Conservation (phyloP, 805 yeast species). For the Kazachstania kunashirensis region DNA sequence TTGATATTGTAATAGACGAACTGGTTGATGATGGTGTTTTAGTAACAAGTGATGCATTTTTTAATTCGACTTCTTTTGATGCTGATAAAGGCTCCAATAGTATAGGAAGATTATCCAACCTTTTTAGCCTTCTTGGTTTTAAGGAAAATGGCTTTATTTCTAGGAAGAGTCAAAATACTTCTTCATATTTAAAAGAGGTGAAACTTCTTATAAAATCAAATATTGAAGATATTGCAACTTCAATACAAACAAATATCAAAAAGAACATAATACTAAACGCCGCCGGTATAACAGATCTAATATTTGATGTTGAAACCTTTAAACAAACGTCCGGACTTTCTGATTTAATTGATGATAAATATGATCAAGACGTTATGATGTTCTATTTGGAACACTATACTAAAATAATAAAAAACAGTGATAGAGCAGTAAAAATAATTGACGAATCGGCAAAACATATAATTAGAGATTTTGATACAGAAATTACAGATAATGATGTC, state of each 20-base stretch:
- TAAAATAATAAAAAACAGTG: conserved; percentile 9
- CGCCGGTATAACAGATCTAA: conserved; percentile 16
- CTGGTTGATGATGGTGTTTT: conserved; percentile 25
- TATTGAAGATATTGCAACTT: conserved; percentile 9
- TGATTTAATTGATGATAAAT: background rate
- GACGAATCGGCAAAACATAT: conserved; percentile 13
- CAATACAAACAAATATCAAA: conserved; percentile 7
- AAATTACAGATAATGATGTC: conserved; percentile 29
- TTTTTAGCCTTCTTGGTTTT: conserved; percentile 13
- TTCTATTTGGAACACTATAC: conserved; percentile 13
- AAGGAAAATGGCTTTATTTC: conserved; percentile 6
- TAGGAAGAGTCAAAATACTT: conserved; percentile 9
- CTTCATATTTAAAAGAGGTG: conserved; percentile 14
- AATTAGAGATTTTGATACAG: conserved; percentile 8
- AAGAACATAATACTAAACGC: conserved; percentile 12
- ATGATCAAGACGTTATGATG: conserved; percentile 14
- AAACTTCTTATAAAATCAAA: conserved; percentile 10
- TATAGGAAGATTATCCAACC: background rate
- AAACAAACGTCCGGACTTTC: background rate
- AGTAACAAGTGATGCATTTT: conserved; percentile 21
- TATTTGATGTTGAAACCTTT: conserved; percentile 16
- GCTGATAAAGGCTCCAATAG: background rate
- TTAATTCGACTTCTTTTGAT: conserved; percentile 7
- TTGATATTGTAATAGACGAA: conserved; percentile 30
- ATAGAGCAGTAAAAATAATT: conserved; percentile 15